Evolutionary conservation across 2,329 filamentous ascomycete species (phyloP).

Genomic region (Talaromyces sp.): DNA sequence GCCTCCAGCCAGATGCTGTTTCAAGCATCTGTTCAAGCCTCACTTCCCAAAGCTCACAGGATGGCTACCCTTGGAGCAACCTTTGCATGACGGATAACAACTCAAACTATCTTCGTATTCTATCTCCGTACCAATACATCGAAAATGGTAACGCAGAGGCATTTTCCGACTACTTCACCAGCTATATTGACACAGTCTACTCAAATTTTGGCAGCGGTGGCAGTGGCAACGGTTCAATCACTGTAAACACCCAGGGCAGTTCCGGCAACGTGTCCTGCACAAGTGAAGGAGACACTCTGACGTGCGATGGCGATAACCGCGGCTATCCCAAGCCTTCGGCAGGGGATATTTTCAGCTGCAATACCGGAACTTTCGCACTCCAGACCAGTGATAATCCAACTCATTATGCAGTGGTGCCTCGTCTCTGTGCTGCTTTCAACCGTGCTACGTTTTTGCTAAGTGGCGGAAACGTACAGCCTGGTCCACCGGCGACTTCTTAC

Average conservation of each 20-base stretch:
- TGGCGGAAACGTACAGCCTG: slow-evolving; percentile 46
- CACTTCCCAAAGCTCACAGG: slow-evolving; percentile 39
- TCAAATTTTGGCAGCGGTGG: slow-evolving; percentile 14
- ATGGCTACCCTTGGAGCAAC: slow-evolving; percentile 49
- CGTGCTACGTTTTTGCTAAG: slow-evolving; percentile 44
- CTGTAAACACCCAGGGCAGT: slow-evolving; percentile 50
- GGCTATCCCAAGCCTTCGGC: slow-evolving; percentile 40
- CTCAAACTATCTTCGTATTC: slow-evolving; percentile 43
- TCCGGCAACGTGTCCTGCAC: slow-evolving; percentile 47
- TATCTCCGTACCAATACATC: slow-evolving; percentile 50
- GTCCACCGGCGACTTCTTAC: slow-evolving; percentile 32
- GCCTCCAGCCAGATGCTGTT: slow-evolving; percentile 46
- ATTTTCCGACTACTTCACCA: slow-evolving; percentile 47
- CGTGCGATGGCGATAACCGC: slow-evolving; percentile 40
- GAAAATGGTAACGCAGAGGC: slow-evolving; percentile 38
- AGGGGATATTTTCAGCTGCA: slow-evolving; percentile 48
- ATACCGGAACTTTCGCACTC: slow-evolving; percentile 42
- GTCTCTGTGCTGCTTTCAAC: slow-evolving; percentile 48
- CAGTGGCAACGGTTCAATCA: slow-evolving; percentile 31
- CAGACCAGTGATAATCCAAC: slow-evolving; percentile 35
- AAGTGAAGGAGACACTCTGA: slow-evolving; percentile 32
- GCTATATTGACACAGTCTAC: slow-evolving; percentile 51
- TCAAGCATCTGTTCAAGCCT: slow-evolving; percentile 42
- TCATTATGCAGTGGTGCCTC: slow-evolving; percentile 41
- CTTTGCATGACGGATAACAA: slow-evolving; percentile 40